A percentile compares a stretch with the other conserved stretches of the same genome.
Evolutionary conservation across 306 rosid species (phyloP).

Genomic region (Prosopis cineraria): DNA sequence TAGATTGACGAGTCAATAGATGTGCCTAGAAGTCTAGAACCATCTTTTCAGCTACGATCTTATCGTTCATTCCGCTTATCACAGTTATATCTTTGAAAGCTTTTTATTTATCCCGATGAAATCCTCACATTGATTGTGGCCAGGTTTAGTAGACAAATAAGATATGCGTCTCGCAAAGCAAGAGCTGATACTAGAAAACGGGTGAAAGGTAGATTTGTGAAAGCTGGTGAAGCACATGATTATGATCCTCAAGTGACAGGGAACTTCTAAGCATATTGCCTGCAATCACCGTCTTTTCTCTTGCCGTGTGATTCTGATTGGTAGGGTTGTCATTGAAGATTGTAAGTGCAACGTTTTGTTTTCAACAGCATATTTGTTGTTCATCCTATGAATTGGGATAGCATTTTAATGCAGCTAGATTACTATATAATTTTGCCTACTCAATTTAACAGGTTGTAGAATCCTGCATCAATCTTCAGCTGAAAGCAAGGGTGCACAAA

Average conservation of each 20-base stretch:
- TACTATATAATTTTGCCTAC: slow-evolving; percentile 11
- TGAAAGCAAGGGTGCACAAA: slow-evolving; percentile 28
- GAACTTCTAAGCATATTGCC: slow-evolving; percentile 41
- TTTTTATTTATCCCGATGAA: slow-evolving; percentile 13
- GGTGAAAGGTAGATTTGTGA: slow-evolving; percentile 86
- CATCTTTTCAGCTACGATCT: slow-evolving; percentile 11
- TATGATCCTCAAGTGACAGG: slow-evolving; percentile 59
- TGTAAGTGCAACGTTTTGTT: slow-evolving; percentile 31
- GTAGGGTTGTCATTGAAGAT: slow-evolving; percentile 27
- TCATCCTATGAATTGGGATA: slow-evolving; percentile 17
- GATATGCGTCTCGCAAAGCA: slow-evolving; percentile 88
- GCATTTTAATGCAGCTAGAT: slow-evolving; percentile 30
- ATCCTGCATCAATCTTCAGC: slow-evolving; percentile 25
- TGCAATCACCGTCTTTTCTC: slow-evolving; percentile 30
- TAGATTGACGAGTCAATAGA: neutral
- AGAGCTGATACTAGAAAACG: slow-evolving; percentile 92
- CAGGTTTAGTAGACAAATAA: slow-evolving; percentile 90
- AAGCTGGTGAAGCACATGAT: slow-evolving; percentile 78
- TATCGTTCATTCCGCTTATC: neutral
- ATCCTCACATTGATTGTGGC: slow-evolving; percentile 32
- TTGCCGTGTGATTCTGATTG: slow-evolving; percentile 37
- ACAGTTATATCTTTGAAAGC: slow-evolving; percentile 13
- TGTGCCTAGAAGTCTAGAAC: neutral
- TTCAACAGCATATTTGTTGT: slow-evolving; percentile 5
- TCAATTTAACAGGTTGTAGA: slow-evolving; percentile 30